A percentile compares a stretch with the other conserved stretches of the same genome.
These are phyloP conservation scores for Spathaspora girioi DNA, from an alignment of 805 yeast species.

Conservation along the genomic window DNA sequence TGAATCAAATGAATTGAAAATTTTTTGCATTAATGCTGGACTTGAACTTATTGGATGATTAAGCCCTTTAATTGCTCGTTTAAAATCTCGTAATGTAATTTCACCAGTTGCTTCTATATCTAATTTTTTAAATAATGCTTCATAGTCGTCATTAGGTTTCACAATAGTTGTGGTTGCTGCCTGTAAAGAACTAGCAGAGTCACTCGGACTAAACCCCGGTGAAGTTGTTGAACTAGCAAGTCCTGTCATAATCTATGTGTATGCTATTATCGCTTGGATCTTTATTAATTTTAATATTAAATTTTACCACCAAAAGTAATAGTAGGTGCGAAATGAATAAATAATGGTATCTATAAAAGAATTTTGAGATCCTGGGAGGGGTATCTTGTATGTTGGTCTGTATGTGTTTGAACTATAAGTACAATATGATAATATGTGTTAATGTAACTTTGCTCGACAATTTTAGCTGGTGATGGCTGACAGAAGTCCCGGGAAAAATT, in stretches of 20 bases:
- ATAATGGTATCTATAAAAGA: not conserved
- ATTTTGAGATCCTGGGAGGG: not conserved
- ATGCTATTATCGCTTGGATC: not conserved
- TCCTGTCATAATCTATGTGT: not conserved
- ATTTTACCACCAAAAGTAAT: not conserved
- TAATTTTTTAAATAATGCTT: constrained; percentile 29
- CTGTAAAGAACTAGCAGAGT: not conserved
- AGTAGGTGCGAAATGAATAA: not conserved
- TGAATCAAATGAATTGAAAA: constrained; percentile 58
- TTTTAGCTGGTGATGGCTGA: not conserved
- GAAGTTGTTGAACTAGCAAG: not conserved
- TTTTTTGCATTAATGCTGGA: constrained; percentile 51
- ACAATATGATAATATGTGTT: not conserved
- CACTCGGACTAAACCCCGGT: not conserved
- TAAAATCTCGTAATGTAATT: constrained; percentile 47
- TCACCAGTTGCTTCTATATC: constrained; percentile 44
- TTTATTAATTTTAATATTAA: not conserved
- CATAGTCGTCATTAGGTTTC: constrained; percentile 28
- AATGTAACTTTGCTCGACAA: not conserved
- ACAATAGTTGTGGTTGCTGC: constrained; percentile 1
- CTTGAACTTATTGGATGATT: constrained; percentile 67
- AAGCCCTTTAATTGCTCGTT: constrained; percentile 39
- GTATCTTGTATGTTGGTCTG: too few relatives aligned
- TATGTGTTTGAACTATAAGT: not conserved
- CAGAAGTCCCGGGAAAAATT: not conserved